Conservation (phyloP, 2,329 filamentous ascomycete genomes). For the Sporothrix brunneoviolacea region DNA sequence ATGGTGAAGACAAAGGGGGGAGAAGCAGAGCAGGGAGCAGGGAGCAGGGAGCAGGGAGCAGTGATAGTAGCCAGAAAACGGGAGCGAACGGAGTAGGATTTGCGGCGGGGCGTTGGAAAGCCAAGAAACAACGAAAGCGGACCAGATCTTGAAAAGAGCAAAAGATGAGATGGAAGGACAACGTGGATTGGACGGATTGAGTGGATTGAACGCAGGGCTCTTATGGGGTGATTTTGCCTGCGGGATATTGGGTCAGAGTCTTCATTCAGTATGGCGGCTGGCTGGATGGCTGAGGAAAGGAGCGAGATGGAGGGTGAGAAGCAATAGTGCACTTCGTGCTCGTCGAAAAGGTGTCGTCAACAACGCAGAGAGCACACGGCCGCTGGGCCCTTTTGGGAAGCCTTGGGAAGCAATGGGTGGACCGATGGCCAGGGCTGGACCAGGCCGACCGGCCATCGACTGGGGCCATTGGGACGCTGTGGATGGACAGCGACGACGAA, state of each 20-base stretch:
- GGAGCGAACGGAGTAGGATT: not conserved
- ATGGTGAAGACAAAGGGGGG: not conserved
- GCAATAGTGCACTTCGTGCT: no score
- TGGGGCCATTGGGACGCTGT: not conserved
- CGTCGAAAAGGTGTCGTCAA: not conserved
- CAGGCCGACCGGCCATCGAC: not conserved
- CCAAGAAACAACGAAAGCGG: slow-evolving; percentile 3
- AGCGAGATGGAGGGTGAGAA: no score
- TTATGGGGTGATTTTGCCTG: slow-evolving; percentile 8
- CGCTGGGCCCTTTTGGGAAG: not conserved
- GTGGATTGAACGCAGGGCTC: not conserved
- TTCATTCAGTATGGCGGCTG: slow-evolving; percentile 13
- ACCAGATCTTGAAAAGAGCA: not conserved
- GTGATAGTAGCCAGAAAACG: not conserved
- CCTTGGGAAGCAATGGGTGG: slow-evolving; percentile 4
- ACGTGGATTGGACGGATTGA: not conserved
- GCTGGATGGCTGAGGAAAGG: not conserved
- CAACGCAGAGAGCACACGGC: not conserved
- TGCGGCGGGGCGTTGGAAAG: not conserved
- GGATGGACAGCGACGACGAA: not conserved
- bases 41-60: not conserved
- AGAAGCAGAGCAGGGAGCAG: not conserved
- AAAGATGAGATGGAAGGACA: slow-evolving; percentile 5
- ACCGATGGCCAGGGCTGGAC: not conserved
- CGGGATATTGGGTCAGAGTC: slow-evolving; percentile 11